Evolutionary conservation across 306 rosid genomes (phyloP), one percentile per base, ranked within the genome.

Genomic region (Cucumis cinereus): DNA sequence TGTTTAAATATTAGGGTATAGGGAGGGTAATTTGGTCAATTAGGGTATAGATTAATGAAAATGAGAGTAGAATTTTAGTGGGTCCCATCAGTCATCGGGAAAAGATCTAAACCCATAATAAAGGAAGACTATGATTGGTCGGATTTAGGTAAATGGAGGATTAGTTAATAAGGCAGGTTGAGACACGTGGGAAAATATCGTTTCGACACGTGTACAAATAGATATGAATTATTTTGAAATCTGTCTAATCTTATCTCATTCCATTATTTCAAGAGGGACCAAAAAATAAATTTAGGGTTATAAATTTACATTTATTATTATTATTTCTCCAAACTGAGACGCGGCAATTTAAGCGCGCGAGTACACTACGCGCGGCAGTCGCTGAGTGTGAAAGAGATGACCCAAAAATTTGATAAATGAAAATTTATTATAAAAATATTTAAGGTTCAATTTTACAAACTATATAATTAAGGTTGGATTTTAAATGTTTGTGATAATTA

Each of bases 171-270:
- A 19, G 28, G 3, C 59, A 74, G 38, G 15, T 33, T 36, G 54
- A n/a, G 17, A 54, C 16, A 7, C 78, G 47, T 26, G 41, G 35
- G 9, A 1, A 9, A 2, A 11, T 36, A 0, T 11, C 7, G 10
- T 1, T 38, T 1, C 4, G 56, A 76, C 82, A 82, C 82, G 82
- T 81, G 84, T 80, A 22, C 58, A 77, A 7, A 38, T 7, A 0
- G 75, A 82, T 10, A 45, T 45, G 49, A 43, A 43, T 11, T 10
- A 0, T 82, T 30, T 22, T 19, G 23, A 50, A 54, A 16, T 50
- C 84, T 64, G 79, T 82, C 86, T 8, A 2, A 79, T 86, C 81
- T 73, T 73, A 45, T 13, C 55, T 50, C 58, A 53, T 11, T 79
- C 52, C 23, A 28, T 66, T 66, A 50, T 1, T 6, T 36, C 24